Conservation (phyloP, 495 filamentous ascomycete genomes). For the Jackrogersella multiformis region DNA sequence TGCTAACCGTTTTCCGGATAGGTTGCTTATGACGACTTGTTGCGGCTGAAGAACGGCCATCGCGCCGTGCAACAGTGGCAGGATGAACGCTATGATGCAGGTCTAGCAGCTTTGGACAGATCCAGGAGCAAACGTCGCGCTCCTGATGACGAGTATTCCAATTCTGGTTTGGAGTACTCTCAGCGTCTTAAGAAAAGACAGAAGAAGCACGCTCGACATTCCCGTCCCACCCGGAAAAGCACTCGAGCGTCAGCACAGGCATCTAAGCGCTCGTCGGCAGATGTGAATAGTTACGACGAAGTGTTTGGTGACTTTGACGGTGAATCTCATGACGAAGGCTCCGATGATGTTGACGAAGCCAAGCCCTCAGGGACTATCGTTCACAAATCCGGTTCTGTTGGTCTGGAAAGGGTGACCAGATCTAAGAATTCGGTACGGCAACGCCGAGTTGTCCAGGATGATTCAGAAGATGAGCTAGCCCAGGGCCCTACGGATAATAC, state of each 20-base stretch:
- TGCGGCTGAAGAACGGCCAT: constrained; percentile 21
- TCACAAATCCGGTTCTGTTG: background rate
- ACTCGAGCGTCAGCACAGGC: constrained; percentile 30
- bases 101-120: background rate
- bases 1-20: constrained; percentile 23
- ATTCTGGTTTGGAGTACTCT: constrained; percentile 43
- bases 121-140: constrained; percentile 20
- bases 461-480: constrained; percentile 58
- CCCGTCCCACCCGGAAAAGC: constrained; percentile 21
- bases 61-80: constrained; percentile 13
- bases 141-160: constrained; percentile 45
- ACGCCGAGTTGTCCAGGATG: constrained; percentile 35
- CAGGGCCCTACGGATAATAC: constrained; percentile 30
- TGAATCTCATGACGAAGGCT: constrained; percentile 3
- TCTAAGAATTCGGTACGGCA: constrained; percentile 10
- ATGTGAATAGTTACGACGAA: too few relatives aligned
- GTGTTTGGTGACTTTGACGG: too few relatives aligned
- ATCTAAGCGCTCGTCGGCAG: constrained; percentile 29
- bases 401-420: constrained; percentile 24
- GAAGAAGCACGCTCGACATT: too few relatives aligned
- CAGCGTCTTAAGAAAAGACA: background rate
- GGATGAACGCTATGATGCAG: background rate
- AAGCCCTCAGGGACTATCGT: background rate
- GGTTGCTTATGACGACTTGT: constrained; percentile 27
- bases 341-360: background rate